phyloP scores from a whole-genome alignment of 2,329 filamentous ascomycete genomes.

The Botrytis deweyae region DNA sequence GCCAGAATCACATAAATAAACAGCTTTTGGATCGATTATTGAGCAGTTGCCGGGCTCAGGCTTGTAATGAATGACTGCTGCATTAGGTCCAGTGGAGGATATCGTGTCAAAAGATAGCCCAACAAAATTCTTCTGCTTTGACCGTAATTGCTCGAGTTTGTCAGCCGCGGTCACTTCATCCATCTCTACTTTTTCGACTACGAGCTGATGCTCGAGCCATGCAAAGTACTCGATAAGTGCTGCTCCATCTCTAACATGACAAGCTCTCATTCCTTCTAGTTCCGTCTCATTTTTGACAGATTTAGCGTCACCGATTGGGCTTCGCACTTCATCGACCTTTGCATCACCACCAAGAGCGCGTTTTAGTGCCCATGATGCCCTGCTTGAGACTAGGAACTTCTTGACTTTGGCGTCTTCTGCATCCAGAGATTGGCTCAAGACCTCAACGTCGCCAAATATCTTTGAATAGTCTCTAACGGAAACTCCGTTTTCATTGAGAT shows the following conservation, averaged over 20 bases:
- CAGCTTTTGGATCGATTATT: constrained; percentile 75
- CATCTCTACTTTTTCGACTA: constrained; percentile 68
- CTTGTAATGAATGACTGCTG: constrained; percentile 93
- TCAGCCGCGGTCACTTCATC: constrained; percentile 93
- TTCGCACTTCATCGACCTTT: constrained; percentile 81
- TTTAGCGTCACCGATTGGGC: constrained; percentile 86
- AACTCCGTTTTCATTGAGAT: constrained; percentile 69
- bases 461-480: constrained; percentile 76
- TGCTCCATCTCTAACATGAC: constrained; percentile 90
- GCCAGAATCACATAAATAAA: constrained; percentile 96
- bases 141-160: constrained; percentile 76
- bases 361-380: constrained; percentile 89
- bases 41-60: constrained; percentile 81
- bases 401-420: constrained; percentile 39
- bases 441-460: constrained; percentile 76
- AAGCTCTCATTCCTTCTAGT: constrained; percentile 87
- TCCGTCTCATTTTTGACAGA: constrained; percentile 91
- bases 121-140: constrained; percentile 70
- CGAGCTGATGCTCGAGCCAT: constrained; percentile 88
- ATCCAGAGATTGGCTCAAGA: constrained; percentile 53
- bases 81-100: constrained; percentile 80
- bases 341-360: constrained; percentile 82
- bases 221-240: constrained; percentile 91
- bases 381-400: constrained; percentile 85
- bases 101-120: constrained; percentile 95